Evolutionary conservation across 805 yeast species (phyloP).

Genomic region (Candida hungchunana): DNA sequence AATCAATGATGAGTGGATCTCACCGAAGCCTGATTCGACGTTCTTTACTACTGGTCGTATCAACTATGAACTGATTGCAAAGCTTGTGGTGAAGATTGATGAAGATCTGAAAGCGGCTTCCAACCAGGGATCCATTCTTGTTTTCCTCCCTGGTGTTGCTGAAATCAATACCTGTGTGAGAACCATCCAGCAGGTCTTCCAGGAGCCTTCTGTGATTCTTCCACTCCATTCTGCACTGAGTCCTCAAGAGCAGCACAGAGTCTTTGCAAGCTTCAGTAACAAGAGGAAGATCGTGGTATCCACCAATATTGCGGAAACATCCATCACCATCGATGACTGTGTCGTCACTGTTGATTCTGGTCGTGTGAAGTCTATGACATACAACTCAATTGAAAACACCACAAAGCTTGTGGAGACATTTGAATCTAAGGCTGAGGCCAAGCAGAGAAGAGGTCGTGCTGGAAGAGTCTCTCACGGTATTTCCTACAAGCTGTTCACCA

Average conservation of each 20-base stretch:
- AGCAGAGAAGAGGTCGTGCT: constrained; percentile 96
- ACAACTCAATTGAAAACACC: constrained; percentile 62
- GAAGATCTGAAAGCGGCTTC: constrained; percentile 35
- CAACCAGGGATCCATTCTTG: constrained; percentile 68
- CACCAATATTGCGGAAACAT: constrained; percentile 94
- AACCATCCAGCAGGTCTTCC: constrained; percentile 28
- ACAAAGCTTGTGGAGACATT: constrained; percentile 73
- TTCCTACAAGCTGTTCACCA: constrained; percentile 77
- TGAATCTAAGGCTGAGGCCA: constrained; percentile 86
- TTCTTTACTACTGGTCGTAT: constrained; percentile 65
- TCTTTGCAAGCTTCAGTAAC: constrained; percentile 52
- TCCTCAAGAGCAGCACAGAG: constrained; percentile 76
- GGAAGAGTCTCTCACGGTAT: constrained; percentile 87
- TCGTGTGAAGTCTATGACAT: constrained; percentile 71
- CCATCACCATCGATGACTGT: constrained; percentile 93
- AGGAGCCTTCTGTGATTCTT: constrained; percentile 37
- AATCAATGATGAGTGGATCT: constrained; percentile 37
- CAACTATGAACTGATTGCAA: constrained; percentile 67
- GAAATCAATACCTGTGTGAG: constrained; percentile 70
- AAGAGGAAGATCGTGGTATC: constrained; percentile 82
- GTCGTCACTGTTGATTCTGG: constrained; percentile 91
- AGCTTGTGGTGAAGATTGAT: constrained; percentile 53
- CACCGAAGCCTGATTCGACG: constrained; percentile 60
- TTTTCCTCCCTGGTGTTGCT: constrained; percentile 87
- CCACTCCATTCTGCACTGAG: constrained; percentile 89